Conservation (phyloP, 164 flowering plant genomes). For the Magnolia changhungtana region DNA sequence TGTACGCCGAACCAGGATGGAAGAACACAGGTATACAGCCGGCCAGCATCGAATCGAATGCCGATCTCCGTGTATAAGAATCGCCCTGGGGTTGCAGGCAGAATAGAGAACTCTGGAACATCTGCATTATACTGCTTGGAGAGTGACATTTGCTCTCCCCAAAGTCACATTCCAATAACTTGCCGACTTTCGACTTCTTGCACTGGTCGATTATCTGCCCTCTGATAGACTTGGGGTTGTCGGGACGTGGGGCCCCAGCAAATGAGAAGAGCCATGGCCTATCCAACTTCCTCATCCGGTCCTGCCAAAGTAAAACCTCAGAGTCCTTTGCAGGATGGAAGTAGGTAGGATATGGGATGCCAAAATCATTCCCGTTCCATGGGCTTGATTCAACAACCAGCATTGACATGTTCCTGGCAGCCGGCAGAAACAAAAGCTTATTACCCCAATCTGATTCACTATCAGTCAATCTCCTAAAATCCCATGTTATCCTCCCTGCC, state of each 20-base stretch:
- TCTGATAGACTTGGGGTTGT: constrained; percentile 69
- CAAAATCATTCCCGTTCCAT: constrained; percentile 90
- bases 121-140: constrained; percentile 83
- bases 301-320: constrained; percentile 83
- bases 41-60: constrained; percentile 87
- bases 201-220: constrained; percentile 83
- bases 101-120: constrained; percentile 87
- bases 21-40: constrained; percentile 97
- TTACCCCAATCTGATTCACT: constrained; percentile 77
- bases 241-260: constrained; percentile 96
- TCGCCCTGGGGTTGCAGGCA: constrained; percentile 97
- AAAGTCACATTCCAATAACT: constrained; percentile 79
- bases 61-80: constrained; percentile 82
- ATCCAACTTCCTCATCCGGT: constrained; percentile 71
- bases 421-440: constrained; percentile 82
- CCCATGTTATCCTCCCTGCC: constrained; percentile 94
- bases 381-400: constrained; percentile 92
- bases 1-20: constrained; percentile 89
- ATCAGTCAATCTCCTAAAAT: constrained; percentile 71
- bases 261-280: constrained; percentile 86
- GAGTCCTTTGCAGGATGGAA: constrained; percentile 89
- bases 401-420: constrained; percentile 91
- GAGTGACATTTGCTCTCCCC: constrained; percentile 91
- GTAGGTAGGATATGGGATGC: constrained; percentile 91
- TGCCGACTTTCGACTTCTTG: constrained; percentile 51